Percentiles rank a stretch among this genome's conserved stretches.
Conservation (phyloP, 208 protist genomes). For the Acanthamoeba castellanii region DNA sequence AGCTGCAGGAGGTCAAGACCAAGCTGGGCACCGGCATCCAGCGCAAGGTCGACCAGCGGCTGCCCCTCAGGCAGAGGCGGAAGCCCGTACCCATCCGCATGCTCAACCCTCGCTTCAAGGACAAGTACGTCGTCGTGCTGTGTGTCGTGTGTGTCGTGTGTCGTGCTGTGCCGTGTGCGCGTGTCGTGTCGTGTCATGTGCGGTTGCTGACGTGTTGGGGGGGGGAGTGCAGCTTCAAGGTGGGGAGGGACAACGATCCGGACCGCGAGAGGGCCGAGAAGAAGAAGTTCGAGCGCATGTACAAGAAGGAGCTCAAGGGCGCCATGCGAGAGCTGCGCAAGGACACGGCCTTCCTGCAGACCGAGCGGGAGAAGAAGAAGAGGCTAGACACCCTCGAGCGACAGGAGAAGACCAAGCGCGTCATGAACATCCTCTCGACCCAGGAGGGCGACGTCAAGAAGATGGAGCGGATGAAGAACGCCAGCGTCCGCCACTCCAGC, state of each 20-base stretch:
- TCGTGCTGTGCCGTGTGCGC: background rate
- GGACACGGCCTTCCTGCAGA: constrained; percentile 69
- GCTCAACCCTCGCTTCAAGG: constrained; percentile 60
- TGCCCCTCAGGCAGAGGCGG: background rate
- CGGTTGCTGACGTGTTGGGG: background rate
- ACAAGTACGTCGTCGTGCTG: constrained; percentile 4
- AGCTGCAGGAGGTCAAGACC: background rate
- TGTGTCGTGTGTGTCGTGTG: background rate
- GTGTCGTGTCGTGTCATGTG: too few species aligned
- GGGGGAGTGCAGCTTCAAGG: background rate
- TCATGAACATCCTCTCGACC: constrained; percentile 1
- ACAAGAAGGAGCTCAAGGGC: constrained; percentile 68
- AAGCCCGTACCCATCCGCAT: constrained; percentile 28
- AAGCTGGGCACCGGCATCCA: constrained; percentile 13
- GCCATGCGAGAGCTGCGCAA: constrained; percentile 74
- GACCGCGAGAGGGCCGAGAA: constrained; percentile 26
- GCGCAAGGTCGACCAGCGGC: constrained; percentile 36
- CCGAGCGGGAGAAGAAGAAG: constrained; percentile 24
- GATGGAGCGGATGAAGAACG: constrained; percentile 52
- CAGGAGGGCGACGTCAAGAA: constrained; percentile 68
- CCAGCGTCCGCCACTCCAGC: background rate
- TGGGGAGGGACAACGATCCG: constrained; percentile 45
- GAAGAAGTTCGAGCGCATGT: constrained; percentile 31
- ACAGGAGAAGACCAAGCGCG: constrained; percentile 62
- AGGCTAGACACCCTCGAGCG: background rate